Percentiles rank a stretch among this genome's conserved stretches.
Conservation (phyloP, 2,329 filamentous ascomycete genomes). For the Ophiocordyceps camponoti-leonardi region DNA sequence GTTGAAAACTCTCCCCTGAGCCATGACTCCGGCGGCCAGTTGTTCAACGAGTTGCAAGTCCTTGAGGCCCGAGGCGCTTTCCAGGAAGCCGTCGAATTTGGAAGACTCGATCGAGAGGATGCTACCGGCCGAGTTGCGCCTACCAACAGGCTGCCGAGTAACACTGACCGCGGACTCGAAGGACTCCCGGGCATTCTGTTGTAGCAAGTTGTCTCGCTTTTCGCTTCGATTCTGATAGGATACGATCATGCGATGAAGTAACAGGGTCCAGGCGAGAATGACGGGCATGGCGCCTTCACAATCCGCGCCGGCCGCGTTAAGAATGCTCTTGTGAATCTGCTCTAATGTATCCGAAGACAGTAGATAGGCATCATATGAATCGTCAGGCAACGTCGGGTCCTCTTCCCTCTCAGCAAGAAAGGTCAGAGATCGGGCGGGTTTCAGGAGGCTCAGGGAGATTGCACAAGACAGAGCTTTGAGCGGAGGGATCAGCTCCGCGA, state of each 20-base stretch:
- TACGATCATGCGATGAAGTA: slow-evolving; percentile 52
- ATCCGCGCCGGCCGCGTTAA: slow-evolving; percentile 36
- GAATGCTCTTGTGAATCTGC: slow-evolving; percentile 55
- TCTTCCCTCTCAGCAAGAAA: slow-evolving; percentile 21
- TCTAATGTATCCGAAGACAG: slow-evolving; percentile 52
- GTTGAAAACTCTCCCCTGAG: slow-evolving; percentile 34
- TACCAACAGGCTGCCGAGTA: slow-evolving; percentile 20
- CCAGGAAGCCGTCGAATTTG: slow-evolving; percentile 40
- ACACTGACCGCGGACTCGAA: slow-evolving; percentile 29
- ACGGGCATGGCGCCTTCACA: slow-evolving; percentile 53
- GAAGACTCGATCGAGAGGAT: slow-evolving; percentile 45
- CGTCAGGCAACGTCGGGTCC: slow-evolving; percentile 16
- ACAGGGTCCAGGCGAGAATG: slow-evolving; percentile 65
- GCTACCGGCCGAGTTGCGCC: slow-evolving; percentile 43
- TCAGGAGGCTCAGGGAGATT: slow-evolving; percentile 56
- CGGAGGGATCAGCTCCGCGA: slow-evolving; percentile 36
- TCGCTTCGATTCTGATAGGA: slow-evolving; percentile 46
- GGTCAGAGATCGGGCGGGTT: slow-evolving; percentile 37
- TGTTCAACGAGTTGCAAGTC: slow-evolving; percentile 33
- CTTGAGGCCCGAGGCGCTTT: slow-evolving; percentile 29
- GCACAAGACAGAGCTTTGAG: slow-evolving; percentile 54
- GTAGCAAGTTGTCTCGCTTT: slow-evolving; percentile 37
- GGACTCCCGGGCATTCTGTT: slow-evolving; percentile 39
- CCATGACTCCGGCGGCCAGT: slow-evolving; percentile 30
- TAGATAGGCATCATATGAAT: slow-evolving; percentile 40